Base-by-base conservation (phyloP, 2,329 filamentous ascomycete species). In the Paecilomyces sp. region DNA sequence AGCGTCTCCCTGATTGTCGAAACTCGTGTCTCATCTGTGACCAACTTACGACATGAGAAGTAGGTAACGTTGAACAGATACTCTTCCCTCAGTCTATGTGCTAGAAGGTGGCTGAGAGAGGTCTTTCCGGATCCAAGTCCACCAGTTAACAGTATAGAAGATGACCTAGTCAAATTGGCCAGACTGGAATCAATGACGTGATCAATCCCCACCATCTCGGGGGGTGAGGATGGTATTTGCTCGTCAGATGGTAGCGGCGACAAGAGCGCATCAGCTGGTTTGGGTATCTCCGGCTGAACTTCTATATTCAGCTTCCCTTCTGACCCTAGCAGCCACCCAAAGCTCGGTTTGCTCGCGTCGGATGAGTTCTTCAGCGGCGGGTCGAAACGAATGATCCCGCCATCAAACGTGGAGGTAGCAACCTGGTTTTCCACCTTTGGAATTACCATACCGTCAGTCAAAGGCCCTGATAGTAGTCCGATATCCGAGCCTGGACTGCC, bases 71-170 rank as follows among this genome's bases (percentile, higher is more conserved):
- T 88, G 70, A 90, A 96, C 0, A 97, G 79, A 57, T 85, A 83
- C 54, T 91, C 86, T 57, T 83, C 83, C 25, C 89, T 85, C 58
- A 99, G 78, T 50, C 83, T 83, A 69, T 90, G 86, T 1, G 89
- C 91, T 30, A 97, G 77, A 28, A 91, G 80, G 62, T 90, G 89
- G 3, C 90, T 85, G 30, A 97, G 83, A 0, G 87, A 87, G 2
- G 91, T 92, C 77, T 99, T 99, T 28, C 94, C 94, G 24, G 92
- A 88, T 0, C 94, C 94, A 64, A 96, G 85, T 0, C 90, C 91
- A 47, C 94, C 94, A 0, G 92, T 95, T 52, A 99, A 75, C 25
- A 99, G 80, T 1, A 97, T 90, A 0, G 94, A 97, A 0, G 93
- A 97, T 64, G 90, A 85, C 66, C 96, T 90, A 0, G 88, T 85